Evolutionary conservation across 768 basidiomycete species (phyloP), one percentile per base, ranked within the genome.

Genomic region (Pleurotus salmoneostramineus): DNA sequence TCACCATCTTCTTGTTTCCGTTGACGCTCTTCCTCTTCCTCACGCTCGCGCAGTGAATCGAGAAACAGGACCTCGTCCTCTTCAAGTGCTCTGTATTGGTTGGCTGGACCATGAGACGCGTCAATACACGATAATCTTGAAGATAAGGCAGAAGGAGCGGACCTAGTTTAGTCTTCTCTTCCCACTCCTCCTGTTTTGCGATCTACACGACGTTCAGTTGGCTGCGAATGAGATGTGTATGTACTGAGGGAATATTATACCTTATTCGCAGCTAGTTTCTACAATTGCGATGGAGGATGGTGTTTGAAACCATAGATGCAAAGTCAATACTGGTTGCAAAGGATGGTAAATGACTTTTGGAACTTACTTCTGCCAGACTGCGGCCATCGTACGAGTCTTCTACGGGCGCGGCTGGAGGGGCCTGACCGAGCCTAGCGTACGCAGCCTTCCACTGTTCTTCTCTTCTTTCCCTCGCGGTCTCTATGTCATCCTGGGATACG

Each of bases 121-220:
- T 47, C 35, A 33, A 21, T 46, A 33, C 35, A 27, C 21, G 21
- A 3, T 27, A 1, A 27, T 27, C 21, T 27, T 27, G 2, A 1
- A 27, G 21, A 3, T 27, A 47, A 21, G 72, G 72, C 79, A 37
- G 17, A 32, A 15, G 48, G 32, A 36, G 57, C 58, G 56, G 56
- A 75, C 79, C 79, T 72, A 94, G 82, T 69, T 92, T 93, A 60
- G 84, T 91, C 68, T 89, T 89, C 69, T 92, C 89, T 68, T 94
- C 92, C 89, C 91, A 94, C 83, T 94, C 90, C 70, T 94, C 92
- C 72, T 94, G 91, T 70, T 93, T 93, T 62, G 90, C 91, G 65
- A 87, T 84, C 90, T 92, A 62, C 32, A 56, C 50, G 45, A 27
- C 27, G 33, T 47, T 47, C 2, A 51, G 64, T 61, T 61, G 58